These are phyloP conservation scores for Venturia carpophila DNA, from an alignment of 2,329 filamentous ascomycete genomes.

Conservation along the genomic window DNA sequence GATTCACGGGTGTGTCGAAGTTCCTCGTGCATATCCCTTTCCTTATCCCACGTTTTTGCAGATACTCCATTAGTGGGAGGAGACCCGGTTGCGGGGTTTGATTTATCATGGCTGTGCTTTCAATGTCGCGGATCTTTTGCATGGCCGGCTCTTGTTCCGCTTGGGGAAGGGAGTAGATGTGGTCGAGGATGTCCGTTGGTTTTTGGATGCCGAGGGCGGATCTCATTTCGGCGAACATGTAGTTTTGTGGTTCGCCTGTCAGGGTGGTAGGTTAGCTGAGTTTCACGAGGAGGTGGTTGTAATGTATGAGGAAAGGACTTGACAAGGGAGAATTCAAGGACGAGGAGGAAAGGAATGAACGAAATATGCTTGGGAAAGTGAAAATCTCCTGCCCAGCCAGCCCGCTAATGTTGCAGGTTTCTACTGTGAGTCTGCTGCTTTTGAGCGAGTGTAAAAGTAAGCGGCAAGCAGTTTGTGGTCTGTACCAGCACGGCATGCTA, in stretches of 20 bases:
- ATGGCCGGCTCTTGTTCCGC: slow-evolving; percentile 55
- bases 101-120: slow-evolving; percentile 67
- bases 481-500: too few species aligned
- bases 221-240: slow-evolving; percentile 93
- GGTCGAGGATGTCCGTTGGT: slow-evolving; percentile 74
- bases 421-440: too few species aligned
- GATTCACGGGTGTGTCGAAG: slow-evolving; percentile 71
- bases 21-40: slow-evolving; percentile 93
- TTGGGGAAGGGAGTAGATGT: slow-evolving; percentile 68
- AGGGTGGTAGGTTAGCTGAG: not conserved
- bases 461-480: too few species aligned
- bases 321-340: too few species aligned
- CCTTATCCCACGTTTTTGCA: slow-evolving; percentile 57
- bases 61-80: slow-evolving; percentile 68
- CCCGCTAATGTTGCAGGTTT: too few species aligned
- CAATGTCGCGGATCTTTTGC: slow-evolving; percentile 68
- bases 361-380: too few species aligned
- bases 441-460: too few species aligned
- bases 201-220: slow-evolving; percentile 64
- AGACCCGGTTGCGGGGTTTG: slow-evolving; percentile 82
- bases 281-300: not conserved
- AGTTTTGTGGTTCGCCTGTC: slow-evolving; percentile 75
- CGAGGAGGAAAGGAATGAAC: too few species aligned
- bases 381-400: too few species aligned
- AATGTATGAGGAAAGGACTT: too few species aligned